phyloP scores from a whole-genome alignment of 495 filamentous ascomycete genomes.

The Annulohypoxylon bovei region DNA sequence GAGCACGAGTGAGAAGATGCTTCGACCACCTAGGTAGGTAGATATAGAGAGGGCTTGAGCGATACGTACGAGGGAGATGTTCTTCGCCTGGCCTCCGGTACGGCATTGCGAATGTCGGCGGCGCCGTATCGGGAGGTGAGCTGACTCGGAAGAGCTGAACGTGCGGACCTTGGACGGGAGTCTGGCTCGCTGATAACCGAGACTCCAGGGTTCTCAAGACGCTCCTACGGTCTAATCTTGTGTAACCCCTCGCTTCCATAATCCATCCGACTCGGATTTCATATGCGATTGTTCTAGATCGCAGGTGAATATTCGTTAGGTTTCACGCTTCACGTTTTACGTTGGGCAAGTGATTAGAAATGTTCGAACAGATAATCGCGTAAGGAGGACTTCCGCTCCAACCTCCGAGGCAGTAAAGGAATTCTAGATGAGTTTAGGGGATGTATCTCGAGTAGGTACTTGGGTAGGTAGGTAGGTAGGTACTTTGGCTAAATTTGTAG shows the following conservation, averaged over 20 bases:
- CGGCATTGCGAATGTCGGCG: conserved; percentile 2
- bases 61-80: conserved; percentile 11
- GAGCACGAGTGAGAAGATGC: neutral
- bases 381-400: neutral
- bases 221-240: conserved; percentile 8
- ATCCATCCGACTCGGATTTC: neutral
- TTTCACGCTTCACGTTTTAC: neutral
- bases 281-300: neutral
- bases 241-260: conserved; percentile 25
- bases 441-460: too few species aligned
- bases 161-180: conserved; percentile 2
- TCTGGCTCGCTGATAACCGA: conserved; percentile 7
- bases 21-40: neutral
- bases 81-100: neutral
- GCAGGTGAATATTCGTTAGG: neutral
- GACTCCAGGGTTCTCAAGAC: conserved; percentile 18
- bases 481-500: neutral
- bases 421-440: conserved; percentile 3
- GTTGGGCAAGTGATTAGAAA: neutral
- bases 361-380: neutral
- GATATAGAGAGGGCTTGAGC: neutral
- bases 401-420: neutral
- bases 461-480: too few species aligned
- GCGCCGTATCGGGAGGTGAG: neutral
- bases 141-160: conserved; percentile 29